Evolutionary conservation across 2,329 filamentous ascomycete genomes (phyloP), one percentile per base, ranked within the genome.

Genomic region (Lasiodiplodia hormozganensis): DNA sequence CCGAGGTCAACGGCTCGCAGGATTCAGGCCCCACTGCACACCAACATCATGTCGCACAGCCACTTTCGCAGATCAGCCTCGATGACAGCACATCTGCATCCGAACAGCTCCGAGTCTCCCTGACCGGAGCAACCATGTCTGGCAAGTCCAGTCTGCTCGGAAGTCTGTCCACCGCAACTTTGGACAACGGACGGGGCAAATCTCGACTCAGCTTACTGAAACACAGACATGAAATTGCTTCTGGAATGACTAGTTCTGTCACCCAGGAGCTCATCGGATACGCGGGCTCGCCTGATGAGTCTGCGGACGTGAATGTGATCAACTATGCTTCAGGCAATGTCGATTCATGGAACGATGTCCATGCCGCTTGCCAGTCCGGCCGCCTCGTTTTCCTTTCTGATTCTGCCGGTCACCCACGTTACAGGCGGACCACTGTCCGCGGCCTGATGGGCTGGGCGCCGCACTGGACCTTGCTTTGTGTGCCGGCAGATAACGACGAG

Each of bases 371-470:
- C 0, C 88, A 90, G 70, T 81, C 85, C 69, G 92, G 90, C 2
- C 89, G 94, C 23, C 81, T 99, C 3, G 93, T 96, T 5, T 94
- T 97, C 72, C 84, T 98, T 7, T 93, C 94, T 0, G 96, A 99
- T 79, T 96, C 95, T 56, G 95, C 95, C 18, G 96, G 96, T 0
- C 92, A 97, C 71, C 91, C 94, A 47, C 89, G 94, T 54, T 99
- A 96, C 79, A 88, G 94, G 58, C 90, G 96, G 68, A 98, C 95
- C 6, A 95, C 93, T 2, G 84, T 98, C 65, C 88, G 95, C 69
- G 94, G 94, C 0, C 84, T 99, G n/a, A 87, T 99, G 71, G 96
- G 94, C 56, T 98, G 96, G 94, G 92, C 92, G 47, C 96, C 96
- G 10, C 94, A 98, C 77, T 99, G 96, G 90, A 94, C 92, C 1